phyloP scores from a whole-genome alignment of 75 land plant species.

The Isoetes taiwanensis region DNA sequence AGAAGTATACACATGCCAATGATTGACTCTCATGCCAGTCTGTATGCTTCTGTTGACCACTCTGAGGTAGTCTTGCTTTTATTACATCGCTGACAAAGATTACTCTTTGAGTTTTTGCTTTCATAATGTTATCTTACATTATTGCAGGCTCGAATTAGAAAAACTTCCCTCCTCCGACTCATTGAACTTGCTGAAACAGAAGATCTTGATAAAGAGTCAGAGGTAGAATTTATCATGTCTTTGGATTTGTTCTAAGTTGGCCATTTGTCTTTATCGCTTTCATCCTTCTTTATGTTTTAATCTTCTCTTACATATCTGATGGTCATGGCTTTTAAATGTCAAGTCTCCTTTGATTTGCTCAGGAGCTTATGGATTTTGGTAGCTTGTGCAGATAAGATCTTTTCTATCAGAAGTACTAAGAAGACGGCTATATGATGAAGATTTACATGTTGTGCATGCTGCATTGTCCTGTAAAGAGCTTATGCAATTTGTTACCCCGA shows the following conservation, averaged over 20 bases:
- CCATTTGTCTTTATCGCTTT: neutral
- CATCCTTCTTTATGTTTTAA: neutral
- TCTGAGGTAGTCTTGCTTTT: slow-evolving; percentile 39
- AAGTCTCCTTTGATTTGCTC: neutral
- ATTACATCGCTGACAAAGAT: too few species aligned
- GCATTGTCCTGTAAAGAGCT: slow-evolving; percentile 43
- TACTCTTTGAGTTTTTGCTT: neutral
- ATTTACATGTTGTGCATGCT: slow-evolving; percentile 42
- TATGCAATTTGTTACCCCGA: slow-evolving; percentile 15
- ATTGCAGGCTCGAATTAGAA: slow-evolving; percentile 17
- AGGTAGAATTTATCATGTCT: slow-evolving; percentile 4
- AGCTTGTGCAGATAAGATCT: slow-evolving; percentile 23
- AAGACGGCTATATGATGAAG: slow-evolving; percentile 46
- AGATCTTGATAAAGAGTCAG: neutral
- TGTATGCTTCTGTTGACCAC: slow-evolving; percentile 55
- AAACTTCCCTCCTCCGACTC: slow-evolving; percentile 11
- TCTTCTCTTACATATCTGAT: neutral
- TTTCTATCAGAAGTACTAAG: slow-evolving; percentile 42
- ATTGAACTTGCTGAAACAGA: slow-evolving; percentile 13
- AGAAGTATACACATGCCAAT: slow-evolving; percentile 27
- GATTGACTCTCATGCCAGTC: slow-evolving; percentile 40
- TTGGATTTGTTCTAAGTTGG: neutral
- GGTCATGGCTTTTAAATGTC: neutral
- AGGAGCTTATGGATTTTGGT: neutral
- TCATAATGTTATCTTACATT: neutral